Evolutionary conservation across 805 yeast genomes (phyloP).

Genomic region (Saccharomycopsis sp.): DNA sequence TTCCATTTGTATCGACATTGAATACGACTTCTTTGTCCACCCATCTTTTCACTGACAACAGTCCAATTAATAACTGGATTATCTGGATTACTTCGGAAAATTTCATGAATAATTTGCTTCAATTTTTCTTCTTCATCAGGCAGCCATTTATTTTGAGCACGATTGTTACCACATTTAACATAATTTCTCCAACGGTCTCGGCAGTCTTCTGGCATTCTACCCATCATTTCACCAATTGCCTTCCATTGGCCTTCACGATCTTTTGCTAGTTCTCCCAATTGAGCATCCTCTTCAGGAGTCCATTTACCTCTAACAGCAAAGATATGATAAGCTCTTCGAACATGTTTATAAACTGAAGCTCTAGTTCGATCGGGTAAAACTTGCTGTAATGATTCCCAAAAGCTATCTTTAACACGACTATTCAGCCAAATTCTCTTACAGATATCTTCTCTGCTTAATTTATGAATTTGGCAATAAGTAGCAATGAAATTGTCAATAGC

Average conservation of each 20-base stretch:
- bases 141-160: slow-evolving; percentile 78
- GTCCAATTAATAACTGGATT: slow-evolving; percentile 78
- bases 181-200: slow-evolving; percentile 95
- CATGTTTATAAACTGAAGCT: slow-evolving; percentile 89
- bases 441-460: slow-evolving; percentile 57
- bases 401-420: slow-evolving; percentile 77
- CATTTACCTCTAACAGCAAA: slow-evolving; percentile 87
- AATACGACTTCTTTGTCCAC: slow-evolving; percentile 81
- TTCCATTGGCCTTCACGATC: slow-evolving; percentile 85
- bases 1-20: slow-evolving; percentile 97
- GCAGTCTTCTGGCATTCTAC: slow-evolving; percentile 97
- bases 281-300: slow-evolving; percentile 75
- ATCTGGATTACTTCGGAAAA: slow-evolving; percentile 35
- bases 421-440: slow-evolving; percentile 85
- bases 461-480: slow-evolving; percentile 59
- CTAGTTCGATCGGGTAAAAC: slow-evolving; percentile 82
- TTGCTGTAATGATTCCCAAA: slow-evolving; percentile 78
- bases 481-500: slow-evolving; percentile 68
- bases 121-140: slow-evolving; percentile 60
- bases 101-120: slow-evolving; percentile 44
- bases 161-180: slow-evolving; percentile 77
- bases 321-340: slow-evolving; percentile 80
- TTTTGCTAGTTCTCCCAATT: slow-evolving; percentile 53
- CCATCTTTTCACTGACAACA: slow-evolving; percentile 79
- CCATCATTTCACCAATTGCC: slow-evolving; percentile 67